These are phyloP conservation scores for Persicaria maculosa DNA, from an alignment of 148 eudicot genomes.

Conservation along the genomic window DNA sequence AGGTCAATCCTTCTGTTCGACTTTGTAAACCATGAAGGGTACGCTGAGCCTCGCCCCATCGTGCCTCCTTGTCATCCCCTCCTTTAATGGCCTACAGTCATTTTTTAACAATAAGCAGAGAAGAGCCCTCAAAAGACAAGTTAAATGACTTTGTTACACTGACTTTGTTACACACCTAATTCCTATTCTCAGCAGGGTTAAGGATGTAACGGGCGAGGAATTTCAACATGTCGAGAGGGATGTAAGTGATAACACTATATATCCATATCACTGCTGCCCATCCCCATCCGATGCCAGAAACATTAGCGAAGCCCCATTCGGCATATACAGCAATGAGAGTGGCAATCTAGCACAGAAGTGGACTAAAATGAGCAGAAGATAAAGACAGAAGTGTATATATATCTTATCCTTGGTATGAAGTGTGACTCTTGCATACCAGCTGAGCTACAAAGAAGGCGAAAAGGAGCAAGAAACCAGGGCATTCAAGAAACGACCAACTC, in stretches of 20 bases:
- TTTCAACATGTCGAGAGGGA: slow-evolving; percentile 81
- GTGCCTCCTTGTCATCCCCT: slow-evolving; percentile 58
- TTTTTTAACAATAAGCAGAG: slow-evolving; percentile 15
- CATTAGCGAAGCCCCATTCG: slow-evolving; percentile 62
- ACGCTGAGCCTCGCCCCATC: slow-evolving; percentile 49
- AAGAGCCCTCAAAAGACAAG: too few relatives aligned
- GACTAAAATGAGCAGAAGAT: background rate
- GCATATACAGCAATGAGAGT: slow-evolving; percentile 73
- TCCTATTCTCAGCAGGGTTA: slow-evolving; percentile 23
- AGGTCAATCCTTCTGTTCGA: slow-evolving; percentile 25
- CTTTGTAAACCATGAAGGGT: slow-evolving; percentile 54
- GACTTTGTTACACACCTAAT: background rate
- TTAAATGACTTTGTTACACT: background rate
- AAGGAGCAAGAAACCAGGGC: slow-evolving; percentile 59
- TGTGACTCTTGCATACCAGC: slow-evolving; percentile 26
- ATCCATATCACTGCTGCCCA: slow-evolving; percentile 92
- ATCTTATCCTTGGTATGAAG: background rate
- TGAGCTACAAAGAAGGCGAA: slow-evolving; percentile 68
- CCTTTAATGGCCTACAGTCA: slow-evolving; percentile 44
- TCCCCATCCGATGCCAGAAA: slow-evolving; percentile 73
- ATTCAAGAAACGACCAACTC: slow-evolving; percentile 76
- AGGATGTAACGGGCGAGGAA: slow-evolving; percentile 41
- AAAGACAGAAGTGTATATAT: background rate
- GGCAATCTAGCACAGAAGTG: slow-evolving; percentile 40
- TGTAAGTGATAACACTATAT: slow-evolving; percentile 57